Conservation (phyloP, 1,139 yeast species). For the Blastobotrys raffinosifermentans region DNA sequence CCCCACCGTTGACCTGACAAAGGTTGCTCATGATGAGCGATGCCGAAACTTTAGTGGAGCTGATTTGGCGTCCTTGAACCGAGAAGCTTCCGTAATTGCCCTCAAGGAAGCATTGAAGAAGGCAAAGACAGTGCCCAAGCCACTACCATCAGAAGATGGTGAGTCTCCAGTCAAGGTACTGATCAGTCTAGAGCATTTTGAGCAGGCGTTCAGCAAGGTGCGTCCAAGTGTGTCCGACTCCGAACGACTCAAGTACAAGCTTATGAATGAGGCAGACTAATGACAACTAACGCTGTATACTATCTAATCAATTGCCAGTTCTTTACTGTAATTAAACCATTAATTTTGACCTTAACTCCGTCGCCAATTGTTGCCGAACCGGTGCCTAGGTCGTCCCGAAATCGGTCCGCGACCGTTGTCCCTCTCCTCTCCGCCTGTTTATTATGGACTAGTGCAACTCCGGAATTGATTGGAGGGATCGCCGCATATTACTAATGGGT, state of each 20-base stretch:
- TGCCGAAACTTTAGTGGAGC: slow-evolving; percentile 95
- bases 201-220: slow-evolving; percentile 62
- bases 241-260: slow-evolving; percentile 73
- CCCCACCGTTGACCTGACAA: slow-evolving; percentile 51
- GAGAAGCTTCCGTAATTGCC: slow-evolving; percentile 91
- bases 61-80: slow-evolving; percentile 81
- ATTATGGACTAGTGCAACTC: too few species aligned
- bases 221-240: slow-evolving; percentile 88
- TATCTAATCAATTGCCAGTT: too few species aligned
- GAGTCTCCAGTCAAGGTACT: slow-evolving; percentile 30
- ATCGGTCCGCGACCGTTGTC: too few species aligned
- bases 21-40: slow-evolving; percentile 66
- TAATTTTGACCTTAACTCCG: too few species aligned
- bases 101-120: slow-evolving; percentile 45
- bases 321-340: too few species aligned
- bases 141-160: neutral
- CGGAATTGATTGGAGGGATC: too few species aligned
- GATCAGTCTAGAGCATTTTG: slow-evolving; percentile 47
- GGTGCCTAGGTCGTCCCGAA: too few species aligned
- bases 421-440: too few species aligned
- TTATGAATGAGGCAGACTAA: slow-evolving; percentile 16
- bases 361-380: too few species aligned
- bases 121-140: slow-evolving; percentile 37
- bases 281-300: too few species aligned
- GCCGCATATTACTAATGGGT: too few species aligned